Conservation (phyloP, 306 rosid genomes). For the Pueraria montana region DNA sequence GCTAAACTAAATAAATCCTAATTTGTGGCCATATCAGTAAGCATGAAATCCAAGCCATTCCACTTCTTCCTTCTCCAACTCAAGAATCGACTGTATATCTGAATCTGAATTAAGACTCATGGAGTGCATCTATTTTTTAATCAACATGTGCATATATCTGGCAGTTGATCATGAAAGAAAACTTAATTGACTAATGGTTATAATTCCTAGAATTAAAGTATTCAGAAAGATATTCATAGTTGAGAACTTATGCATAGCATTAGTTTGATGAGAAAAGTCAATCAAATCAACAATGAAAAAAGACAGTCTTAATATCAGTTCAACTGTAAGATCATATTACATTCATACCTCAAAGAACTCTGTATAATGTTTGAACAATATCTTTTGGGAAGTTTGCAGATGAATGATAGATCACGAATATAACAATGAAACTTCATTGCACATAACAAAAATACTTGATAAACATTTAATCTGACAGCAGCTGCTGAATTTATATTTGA, state of each 20-base stretch:
- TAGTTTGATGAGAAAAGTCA: constrained; percentile 17
- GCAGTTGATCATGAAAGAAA: constrained; percentile 40
- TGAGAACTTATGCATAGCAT: background rate
- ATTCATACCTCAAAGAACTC: constrained; percentile 75
- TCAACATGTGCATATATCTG: constrained; percentile 74
- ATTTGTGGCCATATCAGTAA: too few relatives aligned
- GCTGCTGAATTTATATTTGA: constrained; percentile 84
- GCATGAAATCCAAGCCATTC: constrained; percentile 93
- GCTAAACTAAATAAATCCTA: too few relatives aligned
- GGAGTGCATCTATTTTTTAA: constrained; percentile 75
- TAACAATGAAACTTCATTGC: constrained; percentile 95
- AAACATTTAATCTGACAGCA: constrained; percentile 83
- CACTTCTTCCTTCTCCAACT: constrained; percentile 69
- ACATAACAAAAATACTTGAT: constrained; percentile 71
- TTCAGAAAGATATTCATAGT: background rate
- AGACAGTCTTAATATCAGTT: constrained; percentile 7
- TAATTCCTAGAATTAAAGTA: background rate
- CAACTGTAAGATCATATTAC: constrained; percentile 20
- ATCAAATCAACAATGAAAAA: constrained; percentile 38
- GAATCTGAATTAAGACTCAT: constrained; percentile 39
- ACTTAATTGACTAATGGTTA: constrained; percentile 27
- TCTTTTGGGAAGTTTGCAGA: constrained; percentile 62
- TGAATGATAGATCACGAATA: constrained; percentile 65
- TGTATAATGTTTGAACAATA: constrained; percentile 53
- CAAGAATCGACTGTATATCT: constrained; percentile 61